phyloP scores from a whole-genome alignment of 257 asterid genomes.

The Solanum pinnatisectum region DNA sequence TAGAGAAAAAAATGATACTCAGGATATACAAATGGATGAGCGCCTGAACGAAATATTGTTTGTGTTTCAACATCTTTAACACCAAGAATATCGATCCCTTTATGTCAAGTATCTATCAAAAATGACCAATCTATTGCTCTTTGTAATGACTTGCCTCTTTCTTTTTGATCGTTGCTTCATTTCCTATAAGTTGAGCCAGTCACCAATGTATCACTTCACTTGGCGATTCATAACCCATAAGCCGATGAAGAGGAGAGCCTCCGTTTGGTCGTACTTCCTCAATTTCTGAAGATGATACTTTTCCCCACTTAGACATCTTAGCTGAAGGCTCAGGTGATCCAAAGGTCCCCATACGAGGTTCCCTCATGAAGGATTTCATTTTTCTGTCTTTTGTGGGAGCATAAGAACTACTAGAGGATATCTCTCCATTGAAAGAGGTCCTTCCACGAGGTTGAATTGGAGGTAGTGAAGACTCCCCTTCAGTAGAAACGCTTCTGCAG shows the following conservation, averaged over 20 bases:
- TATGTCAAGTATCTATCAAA: background rate
- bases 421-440: conserved; percentile 19
- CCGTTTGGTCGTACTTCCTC: conserved; percentile 30
- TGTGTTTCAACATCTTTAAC: background rate
- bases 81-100: background rate
- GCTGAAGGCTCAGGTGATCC: conserved; percentile 34
- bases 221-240: conserved; percentile 76
- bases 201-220: conserved; percentile 37
- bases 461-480: conserved; percentile 31
- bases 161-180: conserved; percentile 7
- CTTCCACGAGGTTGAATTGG: conserved; percentile 12
- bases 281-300: conserved; percentile 32
- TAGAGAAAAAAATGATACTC: background rate
- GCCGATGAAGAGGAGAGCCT: conserved; percentile 65
- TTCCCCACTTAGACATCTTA: conserved; percentile 18
- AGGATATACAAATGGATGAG: background rate
- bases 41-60: background rate
- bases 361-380: conserved; percentile 35
- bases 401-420: conserved; percentile 14
- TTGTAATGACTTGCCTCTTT: background rate
- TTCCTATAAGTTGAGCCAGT: background rate
- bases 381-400: conserved; percentile 33
- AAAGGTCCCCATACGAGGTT: background rate
- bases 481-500: conserved; percentile 42
- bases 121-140: background rate